Evolutionary conservation across 345 rosid species (phyloP).

Genomic region (Eucalyptus pauciflora): DNA sequence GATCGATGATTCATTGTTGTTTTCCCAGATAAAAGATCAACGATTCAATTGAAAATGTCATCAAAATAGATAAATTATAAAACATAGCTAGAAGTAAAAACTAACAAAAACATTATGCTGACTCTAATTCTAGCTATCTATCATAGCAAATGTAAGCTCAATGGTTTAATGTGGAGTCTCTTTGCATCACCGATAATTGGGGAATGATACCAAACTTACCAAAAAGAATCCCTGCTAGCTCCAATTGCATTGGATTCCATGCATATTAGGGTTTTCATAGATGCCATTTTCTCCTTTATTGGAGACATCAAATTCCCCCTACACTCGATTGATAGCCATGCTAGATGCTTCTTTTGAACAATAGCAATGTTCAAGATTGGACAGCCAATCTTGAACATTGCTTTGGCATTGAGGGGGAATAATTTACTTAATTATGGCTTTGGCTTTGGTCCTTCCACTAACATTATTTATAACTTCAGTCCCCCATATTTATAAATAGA

Average conservation of each 20-base stretch:
- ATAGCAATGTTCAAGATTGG: background rate
- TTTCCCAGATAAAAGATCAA: background rate
- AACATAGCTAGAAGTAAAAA: background rate
- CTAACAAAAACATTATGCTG: background rate
- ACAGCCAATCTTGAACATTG: background rate
- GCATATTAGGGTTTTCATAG: background rate
- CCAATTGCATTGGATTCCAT: background rate
- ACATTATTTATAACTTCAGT: background rate
- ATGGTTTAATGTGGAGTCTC: background rate
- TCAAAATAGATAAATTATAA: background rate
- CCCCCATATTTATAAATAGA: background rate
- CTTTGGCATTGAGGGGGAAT: background rate
- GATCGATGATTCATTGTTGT: rapidly evolving
- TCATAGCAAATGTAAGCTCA: background rate
- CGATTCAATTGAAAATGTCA: background rate
- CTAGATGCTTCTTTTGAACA: background rate
- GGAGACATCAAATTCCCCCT: background rate
- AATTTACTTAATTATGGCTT: background rate
- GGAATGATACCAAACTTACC: background rate
- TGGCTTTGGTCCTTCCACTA: background rate
- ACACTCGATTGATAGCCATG: background rate
- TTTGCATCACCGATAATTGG: background rate
- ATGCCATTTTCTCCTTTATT: background rate
- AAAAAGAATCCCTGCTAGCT: background rate
- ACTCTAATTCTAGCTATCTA: background rate